Base-by-base conservation (phyloP, 2,329 filamentous ascomycete species). In the Phaeosphaeria sp. region DNA sequence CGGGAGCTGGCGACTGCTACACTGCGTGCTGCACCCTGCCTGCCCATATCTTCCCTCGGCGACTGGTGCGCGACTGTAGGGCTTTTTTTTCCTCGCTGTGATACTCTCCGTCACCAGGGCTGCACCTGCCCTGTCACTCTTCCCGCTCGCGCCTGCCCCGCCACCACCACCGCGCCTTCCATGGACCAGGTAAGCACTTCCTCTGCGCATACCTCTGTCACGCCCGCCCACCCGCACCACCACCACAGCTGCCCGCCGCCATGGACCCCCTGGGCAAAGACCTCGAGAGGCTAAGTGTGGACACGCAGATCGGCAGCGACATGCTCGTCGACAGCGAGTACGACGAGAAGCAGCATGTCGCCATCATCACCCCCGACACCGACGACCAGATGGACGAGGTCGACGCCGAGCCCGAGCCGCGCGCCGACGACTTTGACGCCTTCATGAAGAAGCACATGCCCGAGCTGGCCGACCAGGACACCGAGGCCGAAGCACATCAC, bases 381-480 rank as follows among this genome's bases (percentile, higher is more conserved):
- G 83, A 85, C 65, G 85, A 87, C 68, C 82, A 83, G 65, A 85
- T 86, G 78, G 80, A 80, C 64, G 77, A 84, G 44, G 83, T 83
- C 67, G 81, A 86, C 60, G 77, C 82, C 52, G 82, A 84, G 57
- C 79, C 81, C 56, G 79, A 82, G 61, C 80, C 81, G 54, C 77
- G 80, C 67, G 87, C 87, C 66, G 82, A 87, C 78, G 85, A 89
- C 70, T 84, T 87, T 79, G 91, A 96, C 65, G 90, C 91, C 50
- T 97, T 98, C 87, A 90, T 90, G 81, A 89, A 91, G 69, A 81
- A 89, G 64, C 87, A 93, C 65, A 85, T 98, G 58, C 87, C 88
- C 11, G 87, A 89, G 54, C 81, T 93, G 48, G 88, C 92, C 65
- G 92, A 97, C 66, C 88, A 93, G 63, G 90, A 92, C 72, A 89